phyloP scores from a whole-genome alignment of 2,329 filamentous ascomycete species.

The Penicillium sp. region DNA sequence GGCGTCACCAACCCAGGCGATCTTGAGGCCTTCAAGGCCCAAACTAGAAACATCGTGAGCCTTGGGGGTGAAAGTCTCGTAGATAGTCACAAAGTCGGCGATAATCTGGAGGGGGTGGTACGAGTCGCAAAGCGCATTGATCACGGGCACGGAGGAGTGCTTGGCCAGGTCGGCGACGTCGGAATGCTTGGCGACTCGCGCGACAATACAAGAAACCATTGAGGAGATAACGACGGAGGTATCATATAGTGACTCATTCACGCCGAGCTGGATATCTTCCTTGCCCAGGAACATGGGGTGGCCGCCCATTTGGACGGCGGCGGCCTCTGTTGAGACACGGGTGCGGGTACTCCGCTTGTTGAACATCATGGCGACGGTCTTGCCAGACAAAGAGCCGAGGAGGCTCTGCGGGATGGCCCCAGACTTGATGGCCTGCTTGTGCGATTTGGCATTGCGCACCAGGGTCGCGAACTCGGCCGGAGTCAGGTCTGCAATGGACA shows the following conservation, averaged over 20 bases:
- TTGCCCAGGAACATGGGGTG: conserved; percentile 96
- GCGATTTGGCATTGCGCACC: conserved; percentile 74
- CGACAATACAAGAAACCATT: conserved; percentile 82
- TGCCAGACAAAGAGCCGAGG: conserved; percentile 64
- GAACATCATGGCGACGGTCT: conserved; percentile 94
- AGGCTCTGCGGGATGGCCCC: conserved; percentile 61
- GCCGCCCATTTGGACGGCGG: conserved; percentile 82
- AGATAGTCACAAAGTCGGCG: conserved; percentile 88
- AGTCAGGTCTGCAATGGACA: conserved; percentile 85
- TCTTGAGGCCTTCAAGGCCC: conserved; percentile 78
- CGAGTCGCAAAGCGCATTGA: conserved; percentile 84
- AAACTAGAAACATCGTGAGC: conserved; percentile 49
- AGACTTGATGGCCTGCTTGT: conserved; percentile 77
- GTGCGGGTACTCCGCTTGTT: conserved; percentile 94
- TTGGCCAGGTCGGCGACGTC: conserved; percentile 71
- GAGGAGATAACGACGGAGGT: conserved; percentile 91
- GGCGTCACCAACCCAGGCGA: conserved; percentile 94
- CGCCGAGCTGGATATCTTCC: conserved; percentile 93
- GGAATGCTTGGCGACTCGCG: conserved; percentile 73
- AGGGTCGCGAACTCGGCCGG: conserved; percentile 76
- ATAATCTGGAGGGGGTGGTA: conserved; percentile 94
- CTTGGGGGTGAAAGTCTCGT: conserved; percentile 68
- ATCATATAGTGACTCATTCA: conserved; percentile 91
- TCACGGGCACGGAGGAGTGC: conserved; percentile 75
- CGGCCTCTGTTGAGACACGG: conserved; percentile 88